phyloP scores from a whole-genome alignment of 2,329 filamentous ascomycete genomes.

The Aspergillus aculeatus region DNA sequence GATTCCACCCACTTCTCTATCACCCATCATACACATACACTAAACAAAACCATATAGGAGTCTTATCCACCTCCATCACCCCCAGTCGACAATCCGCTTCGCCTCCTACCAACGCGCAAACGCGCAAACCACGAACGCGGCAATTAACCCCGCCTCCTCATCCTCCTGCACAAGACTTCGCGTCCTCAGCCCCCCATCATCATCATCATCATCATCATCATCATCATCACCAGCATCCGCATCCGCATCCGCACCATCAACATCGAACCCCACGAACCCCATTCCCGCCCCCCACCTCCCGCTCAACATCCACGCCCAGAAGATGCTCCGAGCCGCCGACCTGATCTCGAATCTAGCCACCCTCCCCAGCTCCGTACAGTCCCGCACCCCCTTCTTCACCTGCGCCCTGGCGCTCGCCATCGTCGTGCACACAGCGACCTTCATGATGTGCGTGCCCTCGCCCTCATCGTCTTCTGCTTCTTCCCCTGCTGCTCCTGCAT shows the following conservation, averaged over 20 bases:
- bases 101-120: slow-evolving; percentile 17
- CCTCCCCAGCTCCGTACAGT: slow-evolving; percentile 51
- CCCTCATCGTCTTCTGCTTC: background rate
- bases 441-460: slow-evolving; percentile 30
- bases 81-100: slow-evolving; percentile 62
- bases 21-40: background rate
- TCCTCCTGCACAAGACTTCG: slow-evolving; percentile 18
- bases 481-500: too few relatives aligned
- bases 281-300: slow-evolving; percentile 1
- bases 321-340: slow-evolving; percentile 73
- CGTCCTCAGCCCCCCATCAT: background rate
- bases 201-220: background rate
- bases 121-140: slow-evolving; percentile 7
- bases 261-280: too few relatives aligned
- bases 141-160: background rate
- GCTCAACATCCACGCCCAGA: slow-evolving; percentile 60
- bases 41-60: slow-evolving; percentile 23
- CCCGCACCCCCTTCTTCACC: slow-evolving; percentile 76
- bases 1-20: background rate
- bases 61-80: slow-evolving; percentile 70
- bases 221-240: background rate
- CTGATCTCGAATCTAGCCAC: slow-evolving; percentile 72
- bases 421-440: slow-evolving; percentile 70
- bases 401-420: slow-evolving; percentile 71
- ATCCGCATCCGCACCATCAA: too few relatives aligned